These are phyloP conservation scores for Atalantia buxifolia DNA, from an alignment of 345 rosid genomes.

Conservation along the genomic window DNA sequence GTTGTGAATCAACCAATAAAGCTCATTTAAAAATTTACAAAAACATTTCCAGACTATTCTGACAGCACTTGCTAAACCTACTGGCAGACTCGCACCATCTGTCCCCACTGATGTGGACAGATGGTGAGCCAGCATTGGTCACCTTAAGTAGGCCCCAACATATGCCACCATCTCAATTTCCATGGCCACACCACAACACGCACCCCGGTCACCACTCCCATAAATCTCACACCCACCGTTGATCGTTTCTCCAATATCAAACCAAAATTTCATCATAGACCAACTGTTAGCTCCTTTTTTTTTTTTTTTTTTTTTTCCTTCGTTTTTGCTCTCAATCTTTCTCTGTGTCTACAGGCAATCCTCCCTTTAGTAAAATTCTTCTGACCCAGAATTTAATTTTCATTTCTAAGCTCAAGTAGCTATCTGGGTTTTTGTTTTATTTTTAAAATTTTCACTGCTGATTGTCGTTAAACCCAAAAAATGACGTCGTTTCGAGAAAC, in stretches of 20 bases:
- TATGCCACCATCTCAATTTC: constrained; percentile 12
- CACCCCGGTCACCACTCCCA: background rate
- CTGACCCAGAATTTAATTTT: background rate
- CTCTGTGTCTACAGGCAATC: background rate
- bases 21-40: constrained; percentile 15
- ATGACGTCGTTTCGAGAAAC: constrained; percentile 7
- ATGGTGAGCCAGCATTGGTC: constrained; percentile 13
- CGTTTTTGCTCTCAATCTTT: background rate
- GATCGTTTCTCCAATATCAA: constrained; percentile 1
- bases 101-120: constrained; percentile 13
- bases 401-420: background rate
- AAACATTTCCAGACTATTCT: constrained; percentile 15
- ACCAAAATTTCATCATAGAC: background rate
- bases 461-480: background rate
- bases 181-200: background rate
- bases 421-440: background rate
- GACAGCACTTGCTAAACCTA: constrained; percentile 9
- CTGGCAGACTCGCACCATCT: constrained; percentile 15
- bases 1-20: constrained; percentile 14
- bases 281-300: background rate
- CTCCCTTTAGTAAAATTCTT: background rate
- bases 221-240: constrained; percentile 32
- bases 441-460: background rate
- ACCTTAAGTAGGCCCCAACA: constrained; percentile 11
- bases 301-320: background rate